These are phyloP conservation scores for Fagus crenata DNA, from an alignment of 306 rosid species.

Conservation along the genomic window DNA sequence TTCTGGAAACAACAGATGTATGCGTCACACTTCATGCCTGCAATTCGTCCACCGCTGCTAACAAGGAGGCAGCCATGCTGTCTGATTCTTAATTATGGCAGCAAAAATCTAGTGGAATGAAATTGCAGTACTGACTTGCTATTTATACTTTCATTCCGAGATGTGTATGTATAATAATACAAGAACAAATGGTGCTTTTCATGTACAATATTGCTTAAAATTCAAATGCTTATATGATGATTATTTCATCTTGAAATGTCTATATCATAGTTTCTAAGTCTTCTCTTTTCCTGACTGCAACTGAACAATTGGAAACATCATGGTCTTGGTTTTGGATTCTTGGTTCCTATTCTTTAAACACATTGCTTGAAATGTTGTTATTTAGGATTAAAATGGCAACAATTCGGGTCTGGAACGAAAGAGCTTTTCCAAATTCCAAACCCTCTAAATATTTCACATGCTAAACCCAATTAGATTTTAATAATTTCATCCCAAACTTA, in stretches of 20 bases:
- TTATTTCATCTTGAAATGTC: not conserved
- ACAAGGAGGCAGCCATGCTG: slow-evolving; percentile 14
- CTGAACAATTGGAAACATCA: not conserved
- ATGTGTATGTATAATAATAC: slow-evolving; percentile 7
- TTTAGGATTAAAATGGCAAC: too few species aligned
- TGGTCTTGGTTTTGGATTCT: not conserved
- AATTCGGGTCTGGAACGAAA: too few species aligned
- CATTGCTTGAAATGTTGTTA: too few species aligned
- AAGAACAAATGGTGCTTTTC: not conserved
- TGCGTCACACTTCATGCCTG: slow-evolving; percentile 76
- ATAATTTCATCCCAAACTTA: too few species aligned
- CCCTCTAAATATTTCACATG: too few species aligned
- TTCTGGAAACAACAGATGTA: slow-evolving; percentile 63
- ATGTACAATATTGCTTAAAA: slow-evolving; percentile 8
- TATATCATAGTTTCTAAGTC: not conserved
- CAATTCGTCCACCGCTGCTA: slow-evolving; percentile 13
- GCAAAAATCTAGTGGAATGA: not conserved
- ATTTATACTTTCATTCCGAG: not conserved
- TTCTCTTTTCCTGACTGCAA: not conserved
- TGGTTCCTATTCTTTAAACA: not conserved
- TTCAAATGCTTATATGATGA: slow-evolving; percentile 2
- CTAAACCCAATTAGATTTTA: too few species aligned
- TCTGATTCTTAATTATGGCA: slow-evolving; percentile 36
- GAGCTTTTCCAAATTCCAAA: too few species aligned
- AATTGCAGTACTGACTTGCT: slow-evolving; percentile 11